Evolutionary conservation across 1,139 yeast genomes (phyloP), one percentile per base, ranked within the genome.

Genomic region (Tardiomyces depauwii): DNA sequence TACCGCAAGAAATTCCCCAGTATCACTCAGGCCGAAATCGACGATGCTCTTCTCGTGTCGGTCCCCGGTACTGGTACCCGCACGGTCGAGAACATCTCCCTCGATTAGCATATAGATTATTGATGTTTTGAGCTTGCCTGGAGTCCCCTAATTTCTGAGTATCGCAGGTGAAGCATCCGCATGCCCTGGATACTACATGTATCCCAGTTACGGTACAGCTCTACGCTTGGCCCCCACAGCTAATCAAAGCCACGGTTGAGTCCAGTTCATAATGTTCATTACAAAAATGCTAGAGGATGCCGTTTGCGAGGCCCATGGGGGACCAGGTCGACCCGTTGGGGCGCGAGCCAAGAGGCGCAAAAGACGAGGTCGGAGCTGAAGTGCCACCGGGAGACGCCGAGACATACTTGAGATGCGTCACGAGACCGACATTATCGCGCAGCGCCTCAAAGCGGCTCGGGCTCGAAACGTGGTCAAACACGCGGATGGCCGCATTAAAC

Each of bases 21-120:
- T 1, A 68, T 78, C 43, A 64, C 75, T 2, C 60, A 67, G 9
- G 67, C 55, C 4, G 72, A 73, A 50, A 64, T 78, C 41, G 64
- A 63, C 2, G 75, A 73, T 10, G 84, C 84, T 4, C 67, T 80
- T 39, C 72, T 79, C 36, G 73, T 73, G 28, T 72, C 81, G 41
- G 71, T 72, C 53, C 84, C 86, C 2, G 80, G 80, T 9, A 64
- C 71, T 45, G 86, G 86, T 10, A 73, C 79, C 16, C 36, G 36
- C 4, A 14, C 16, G 5, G 36, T 30, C 5, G 36, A 30, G 36
- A 30, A 30, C 10, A 30, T 30, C 16, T 30, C 36, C 16, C 36
- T 30, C 11, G 36, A 30, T 11, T 30, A 14, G 16, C 36, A 5
- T 12, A 4, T n/a, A n/a, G n/a, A n/a, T n/a, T 14, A 30, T 13